Evolutionary conservation across 192 early-diverging fungal species (phyloP).

Genomic region (Backusella mclennaniae): DNA sequence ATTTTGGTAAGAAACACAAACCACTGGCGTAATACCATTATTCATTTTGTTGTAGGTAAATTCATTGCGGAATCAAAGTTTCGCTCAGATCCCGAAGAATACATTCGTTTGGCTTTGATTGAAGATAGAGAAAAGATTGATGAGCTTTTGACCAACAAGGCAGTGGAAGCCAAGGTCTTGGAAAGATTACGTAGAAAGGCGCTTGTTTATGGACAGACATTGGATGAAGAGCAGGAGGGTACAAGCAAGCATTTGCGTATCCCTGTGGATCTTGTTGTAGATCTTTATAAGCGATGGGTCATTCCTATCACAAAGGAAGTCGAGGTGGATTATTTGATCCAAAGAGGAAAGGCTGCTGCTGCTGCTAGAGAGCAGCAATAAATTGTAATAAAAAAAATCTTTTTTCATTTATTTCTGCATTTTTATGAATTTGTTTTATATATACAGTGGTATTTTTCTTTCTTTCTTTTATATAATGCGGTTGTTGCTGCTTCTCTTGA

Average conservation of each 20-base stretch:
- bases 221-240: conserved; percentile 37
- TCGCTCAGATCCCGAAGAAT: conserved; percentile 59
- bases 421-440: background rate
- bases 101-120: conserved; percentile 39
- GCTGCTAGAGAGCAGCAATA: conserved; percentile 2
- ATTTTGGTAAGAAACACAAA: conserved; percentile 67
- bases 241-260: conserved; percentile 50
- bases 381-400: background rate
- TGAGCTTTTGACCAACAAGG: conserved; percentile 83
- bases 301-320: conserved; percentile 97
- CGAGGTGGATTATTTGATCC: conserved; percentile 90
- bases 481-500: conserved; percentile 7
- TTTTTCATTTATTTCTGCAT: conserved; percentile 8
- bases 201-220: conserved; percentile 85
- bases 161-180: conserved; percentile 83
- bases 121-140: conserved; percentile 76
- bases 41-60: conserved; percentile 59
- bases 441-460: conserved; percentile 5
- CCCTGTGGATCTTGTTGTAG: conserved; percentile 79
- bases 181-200: conserved; percentile 86
- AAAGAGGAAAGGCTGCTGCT: conserved; percentile 40
- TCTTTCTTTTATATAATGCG: background rate
- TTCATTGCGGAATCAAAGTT: conserved; percentile 99
- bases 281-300: conserved; percentile 92
- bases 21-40: background rate